Conservation (phyloP, 768 basidiomycete genomes). For the Candolleomyces aberdarensis region DNA sequence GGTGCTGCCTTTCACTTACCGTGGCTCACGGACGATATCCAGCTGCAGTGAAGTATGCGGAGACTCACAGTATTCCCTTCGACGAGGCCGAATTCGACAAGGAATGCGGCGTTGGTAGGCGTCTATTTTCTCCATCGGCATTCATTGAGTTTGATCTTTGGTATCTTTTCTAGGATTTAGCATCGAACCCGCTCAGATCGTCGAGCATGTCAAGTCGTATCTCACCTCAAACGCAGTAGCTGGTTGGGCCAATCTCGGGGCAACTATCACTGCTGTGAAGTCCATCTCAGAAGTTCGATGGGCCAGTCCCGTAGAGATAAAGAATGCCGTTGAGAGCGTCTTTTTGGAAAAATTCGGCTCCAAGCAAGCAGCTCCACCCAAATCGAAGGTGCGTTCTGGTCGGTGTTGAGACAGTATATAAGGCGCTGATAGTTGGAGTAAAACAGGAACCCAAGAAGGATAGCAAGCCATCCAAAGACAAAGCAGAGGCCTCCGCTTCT, state of each 20-base stretch:
- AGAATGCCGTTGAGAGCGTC: conserved; percentile 71
- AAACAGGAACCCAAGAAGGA: conserved; percentile 52
- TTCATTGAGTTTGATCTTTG: background rate
- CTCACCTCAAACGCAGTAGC: conserved; percentile 50
- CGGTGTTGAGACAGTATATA: too few species aligned
- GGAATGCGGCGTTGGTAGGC: conserved; percentile 85
- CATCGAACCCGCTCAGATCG: conserved; percentile 66
- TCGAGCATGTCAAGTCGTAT: conserved; percentile 52
- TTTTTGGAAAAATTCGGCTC: conserved; percentile 70
- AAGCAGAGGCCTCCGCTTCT: conserved; percentile 26
- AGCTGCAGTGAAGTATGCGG: conserved; percentile 80
- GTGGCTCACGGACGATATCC: background rate
- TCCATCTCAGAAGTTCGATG: conserved; percentile 64
- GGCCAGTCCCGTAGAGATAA: conserved; percentile 82
- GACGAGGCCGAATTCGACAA: conserved; percentile 70
- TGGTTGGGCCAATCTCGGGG: conserved; percentile 77
- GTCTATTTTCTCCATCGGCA: background rate
- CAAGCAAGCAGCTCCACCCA: conserved; percentile 64
- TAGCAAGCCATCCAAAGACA: conserved; percentile 30
- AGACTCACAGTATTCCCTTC: conserved; percentile 56
- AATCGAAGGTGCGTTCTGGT: conserved; percentile 50
- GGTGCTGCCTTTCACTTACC: background rate
- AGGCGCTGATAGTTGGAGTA: too few species aligned
- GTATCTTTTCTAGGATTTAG: conserved; percentile 58
- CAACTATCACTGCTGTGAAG: conserved; percentile 63